Evolutionary conservation across 257 asterid species (phyloP), one percentile per base, ranked within the genome.

Genomic region (Petrea volubilis): DNA sequence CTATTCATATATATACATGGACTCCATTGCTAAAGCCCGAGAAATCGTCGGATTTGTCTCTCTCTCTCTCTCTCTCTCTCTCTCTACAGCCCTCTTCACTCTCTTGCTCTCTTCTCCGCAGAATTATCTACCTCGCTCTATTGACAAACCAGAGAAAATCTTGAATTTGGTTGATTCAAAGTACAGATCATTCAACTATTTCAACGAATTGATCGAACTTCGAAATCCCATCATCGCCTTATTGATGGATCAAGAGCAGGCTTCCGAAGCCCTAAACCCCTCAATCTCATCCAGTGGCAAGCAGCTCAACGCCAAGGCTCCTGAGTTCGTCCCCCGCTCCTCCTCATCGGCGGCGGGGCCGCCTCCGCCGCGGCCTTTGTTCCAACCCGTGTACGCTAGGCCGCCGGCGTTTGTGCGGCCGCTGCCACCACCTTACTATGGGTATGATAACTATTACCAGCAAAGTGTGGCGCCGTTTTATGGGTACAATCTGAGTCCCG

Each of bases 251-350:
- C 86, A 75, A 20, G 81, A 68, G 43, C 76, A 67, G 70, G 44
- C 73, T 71, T 63, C 81, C 38, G 86, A 81, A 53, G 74, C 86
- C 82, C 77, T 78, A 67, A 53, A 57, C 56, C 68, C 79, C 13
- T 63, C 80, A 18, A 40, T 74, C n/a, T 61, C 76, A 14, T 33
- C 77, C 70, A 51, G 46, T 73, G 78, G 71, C 79, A 78, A 78
- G 29, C 83, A 80, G 74, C 92, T 91, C 66, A 88, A 82, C 86
- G 97, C 97, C 20, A 69, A 78, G 75, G 97, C 97, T 25, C 96
- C 97, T 7, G 96, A 87, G 24, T 90, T 90, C 84, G 85, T 88
- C 13, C 97, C 97, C 10, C 80, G 96, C 23, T 65, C 85, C 18
- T 8, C 84, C 29, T 63, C 88, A 4, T 62, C 82, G 33, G 59